Percentiles rank a stretch among this genome's conserved stretches.
These are phyloP conservation scores for Epichloe coenophiala DNA, from an alignment of 2,329 filamentous ascomycete species.

Conservation along the genomic window DNA sequence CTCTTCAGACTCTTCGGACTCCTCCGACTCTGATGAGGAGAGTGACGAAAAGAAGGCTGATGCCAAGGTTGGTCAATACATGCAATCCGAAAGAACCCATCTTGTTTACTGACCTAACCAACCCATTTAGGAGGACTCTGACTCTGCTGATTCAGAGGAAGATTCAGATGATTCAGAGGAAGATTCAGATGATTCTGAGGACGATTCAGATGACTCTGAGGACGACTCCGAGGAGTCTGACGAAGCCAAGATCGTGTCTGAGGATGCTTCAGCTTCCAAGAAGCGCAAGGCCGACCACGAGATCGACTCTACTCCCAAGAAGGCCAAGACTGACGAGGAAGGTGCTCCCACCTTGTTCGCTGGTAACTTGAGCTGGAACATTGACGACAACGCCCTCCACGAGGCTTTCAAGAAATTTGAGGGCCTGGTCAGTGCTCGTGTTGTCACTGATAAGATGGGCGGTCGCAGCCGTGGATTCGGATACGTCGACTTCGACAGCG, in stretches of 20 bases:
- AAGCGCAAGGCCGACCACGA: conserved; percentile 36
- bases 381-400: conserved; percentile 71
- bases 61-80: conserved; percentile 16
- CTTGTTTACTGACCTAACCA: background rate
- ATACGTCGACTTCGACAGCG: conserved; percentile 72
- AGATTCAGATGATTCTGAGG: conserved; percentile 20
- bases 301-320: conserved; percentile 45
- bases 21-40: conserved; percentile 18
- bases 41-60: conserved; percentile 10
- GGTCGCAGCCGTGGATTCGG: conserved; percentile 86
- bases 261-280: conserved; percentile 29
- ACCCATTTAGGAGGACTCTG: background rate
- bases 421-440: conserved; percentile 57
- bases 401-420: conserved; percentile 72
- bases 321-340: conserved; percentile 46
- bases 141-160: conserved; percentile 18
- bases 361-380: conserved; percentile 81
- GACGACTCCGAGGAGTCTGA: conserved; percentile 23
- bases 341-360: conserved; percentile 59
- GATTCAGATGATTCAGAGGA: conserved; percentile 21
- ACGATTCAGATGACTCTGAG: conserved; percentile 19
- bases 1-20: conserved; percentile 15
- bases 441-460: conserved; percentile 70
- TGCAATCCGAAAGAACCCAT: background rate
- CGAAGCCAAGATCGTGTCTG: conserved; percentile 19